Evolutionary conservation across 257 asterid genomes (phyloP).

Genomic region (Plantago elongata): DNA sequence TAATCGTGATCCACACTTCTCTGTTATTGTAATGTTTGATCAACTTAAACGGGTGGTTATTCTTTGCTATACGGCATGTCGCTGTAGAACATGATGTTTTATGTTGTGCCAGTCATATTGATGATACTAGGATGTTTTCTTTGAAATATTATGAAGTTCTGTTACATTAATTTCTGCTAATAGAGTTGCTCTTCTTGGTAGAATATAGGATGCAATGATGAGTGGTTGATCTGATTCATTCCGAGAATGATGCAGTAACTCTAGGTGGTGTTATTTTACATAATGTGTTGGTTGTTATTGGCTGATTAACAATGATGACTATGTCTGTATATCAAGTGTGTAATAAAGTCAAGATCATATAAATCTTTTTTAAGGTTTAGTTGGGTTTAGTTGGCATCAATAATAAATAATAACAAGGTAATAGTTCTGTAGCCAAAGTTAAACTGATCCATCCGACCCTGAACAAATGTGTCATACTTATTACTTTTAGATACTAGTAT

Average conservation of each 20-base stretch:
- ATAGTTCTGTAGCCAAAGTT: not conserved
- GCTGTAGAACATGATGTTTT: too few relatives aligned
- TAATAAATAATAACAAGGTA: not conserved
- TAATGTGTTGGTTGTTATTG: constrained; percentile 20
- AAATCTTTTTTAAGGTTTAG: constrained; percentile 15
- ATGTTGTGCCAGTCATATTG: too few relatives aligned
- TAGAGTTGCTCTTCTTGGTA: not conserved
- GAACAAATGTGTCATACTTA: too few relatives aligned
- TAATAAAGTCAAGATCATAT: constrained; percentile 20
- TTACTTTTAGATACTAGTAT: too few relatives aligned
- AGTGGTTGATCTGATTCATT: constrained; percentile 26
- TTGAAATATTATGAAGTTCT: too few relatives aligned
- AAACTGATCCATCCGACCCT: too few relatives aligned
- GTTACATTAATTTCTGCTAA: too few relatives aligned
- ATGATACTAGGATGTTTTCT: too few relatives aligned
- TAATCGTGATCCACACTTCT: too few relatives aligned
- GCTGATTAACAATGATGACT: constrained; percentile 23
- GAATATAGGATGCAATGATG: not conserved
- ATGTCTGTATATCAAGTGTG: constrained; percentile 32
- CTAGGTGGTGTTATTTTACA: constrained; percentile 7
- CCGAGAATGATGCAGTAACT: constrained; percentile 15
- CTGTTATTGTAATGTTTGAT: too few relatives aligned
- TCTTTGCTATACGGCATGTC: too few relatives aligned
- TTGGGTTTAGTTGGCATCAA: constrained; percentile 37
- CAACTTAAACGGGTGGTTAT: too few relatives aligned